Evolutionary conservation across 2,329 filamentous ascomycete genomes (phyloP), one percentile per base, ranked within the genome.

Genomic region (Penicillium sp.): DNA sequence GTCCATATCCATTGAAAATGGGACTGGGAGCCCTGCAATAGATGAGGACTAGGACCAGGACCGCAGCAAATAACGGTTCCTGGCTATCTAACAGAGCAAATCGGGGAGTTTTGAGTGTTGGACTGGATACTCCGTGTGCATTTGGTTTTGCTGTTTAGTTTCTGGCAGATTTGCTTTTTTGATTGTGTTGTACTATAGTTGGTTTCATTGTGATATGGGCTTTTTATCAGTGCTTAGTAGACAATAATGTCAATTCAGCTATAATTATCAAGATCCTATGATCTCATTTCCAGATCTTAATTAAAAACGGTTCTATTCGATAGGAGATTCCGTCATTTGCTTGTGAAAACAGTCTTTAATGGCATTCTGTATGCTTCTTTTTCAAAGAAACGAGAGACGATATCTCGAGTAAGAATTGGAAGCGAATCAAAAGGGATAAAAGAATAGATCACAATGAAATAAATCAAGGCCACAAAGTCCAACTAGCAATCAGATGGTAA

Each of bases 11-110:
- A 59, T 62, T 59, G n/a, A 5, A 45, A 50, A 46, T 25, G 34
- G 47, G 53, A 52, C 64, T 16, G 49, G 39, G 27, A 15, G 44
- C 50, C 62, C 61, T 64, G 60, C 55, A 47, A 51, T 27, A 50
- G 10, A 64, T 64, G 29, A 16, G 23, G 44, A 57, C 21, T 36
- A 50, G 52, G 57, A 59, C 63, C 36, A 52, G 57, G 53, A 59
- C 57, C 48, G 53, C 64, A 65, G 53, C 53, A 59, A 66, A 65
- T 61, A 66, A 66, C 64, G 64, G 63, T 64, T 61, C 58, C 61
- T 63, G 57, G 53, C 55, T 29, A 33, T 43, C 41, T 49, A 40
- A 25, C 38, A 54, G 54, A 45, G 57, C 60, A 54, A 64, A 59
- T 66, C 63, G 63, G 61, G 54, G 59, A 66, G 59, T 63, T 64